Evolutionary conservation across 208 protist species (phyloP), one percentile per base, ranked within the genome.

Genomic region (Endotrypanum monterogeii): DNA sequence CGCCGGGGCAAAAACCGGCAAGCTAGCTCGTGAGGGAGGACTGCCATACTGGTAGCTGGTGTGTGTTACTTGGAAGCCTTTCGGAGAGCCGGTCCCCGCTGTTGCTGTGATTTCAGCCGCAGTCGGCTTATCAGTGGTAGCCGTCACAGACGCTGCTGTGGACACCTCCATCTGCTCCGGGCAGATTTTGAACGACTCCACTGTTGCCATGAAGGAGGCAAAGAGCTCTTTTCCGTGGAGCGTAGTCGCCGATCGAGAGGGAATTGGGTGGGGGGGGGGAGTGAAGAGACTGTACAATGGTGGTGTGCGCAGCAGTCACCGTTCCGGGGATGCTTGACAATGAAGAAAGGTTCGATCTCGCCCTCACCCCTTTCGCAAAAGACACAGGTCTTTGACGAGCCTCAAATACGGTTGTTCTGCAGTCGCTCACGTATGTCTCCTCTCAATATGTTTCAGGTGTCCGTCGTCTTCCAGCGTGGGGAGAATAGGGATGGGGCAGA

Each of bases 51-150:
- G 69, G 60, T 80, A 80, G 48, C 74, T 80, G 9, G 79, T 84
- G 74, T 84, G 79, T 30, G 79, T 84, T 8, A 84, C 76, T 51
- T 67, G 60, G 30, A 80, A 80, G 11, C 76, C 69, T 54, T 75
- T 80, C 8, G 66, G n/a, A 18, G 52, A 48, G 54, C n/a, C 58
- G 30, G 8, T 20, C 4, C 25, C n/a, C 2, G 23, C 14, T 18
- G 61, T 51, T 28, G 32, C 28, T 20, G 48, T 54, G 30, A 14
- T 48, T 20, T 28, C 7, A 4, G 46, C 11, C 8, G 9, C 25
- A n/a, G 35, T 48, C 52, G 30, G 52, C 41, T 62, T 4, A 44
- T 7, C 32, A 20, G 68, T 46, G 0, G 56, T 67, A 11, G 54
- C 41, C 23, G 37, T 20, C 23, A 61, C 48, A 4, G 57, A 58